Evolutionary conservation across 441 rosid species (phyloP).

Genomic region (Euphorbia celastroides): DNA sequence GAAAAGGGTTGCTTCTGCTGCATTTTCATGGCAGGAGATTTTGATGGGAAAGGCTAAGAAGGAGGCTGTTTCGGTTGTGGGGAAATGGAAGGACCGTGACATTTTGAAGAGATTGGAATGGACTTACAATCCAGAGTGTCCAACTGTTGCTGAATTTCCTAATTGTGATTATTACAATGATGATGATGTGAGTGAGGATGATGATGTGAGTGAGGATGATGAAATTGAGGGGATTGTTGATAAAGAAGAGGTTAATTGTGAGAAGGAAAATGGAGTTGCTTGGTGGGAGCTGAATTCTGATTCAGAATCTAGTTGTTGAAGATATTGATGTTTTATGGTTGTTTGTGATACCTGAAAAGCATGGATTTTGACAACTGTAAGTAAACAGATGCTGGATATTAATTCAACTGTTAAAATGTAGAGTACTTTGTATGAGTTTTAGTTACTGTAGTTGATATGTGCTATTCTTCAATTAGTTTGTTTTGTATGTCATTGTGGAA

Average conservation of each 20-base stretch:
- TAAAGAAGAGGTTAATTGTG: slow-evolving; percentile 23
- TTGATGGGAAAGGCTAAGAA: slow-evolving; percentile 82
- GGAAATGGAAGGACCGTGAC: slow-evolving; percentile 69
- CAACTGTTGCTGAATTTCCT: slow-evolving; percentile 23
- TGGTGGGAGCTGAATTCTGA: slow-evolving; percentile 69
- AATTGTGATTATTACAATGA: slow-evolving; percentile 17
- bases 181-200: no score
- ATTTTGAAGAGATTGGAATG: slow-evolving; percentile 68
- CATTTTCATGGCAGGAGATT: slow-evolving; percentile 78
- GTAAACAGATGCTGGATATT: not conserved
- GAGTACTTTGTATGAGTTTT: not conserved
- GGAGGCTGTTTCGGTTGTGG: slow-evolving; percentile 62
- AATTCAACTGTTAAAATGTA: not conserved
- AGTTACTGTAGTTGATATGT: not conserved
- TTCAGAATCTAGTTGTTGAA: slow-evolving; percentile 25
- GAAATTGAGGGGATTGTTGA: slow-evolving; percentile 23
- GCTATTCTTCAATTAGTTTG: not conserved
- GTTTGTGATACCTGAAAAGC: slow-evolving; percentile 2
- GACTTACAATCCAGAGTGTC: slow-evolving; percentile 53
- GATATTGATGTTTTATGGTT: slow-evolving; percentile 3
- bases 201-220: slow-evolving; percentile 26
- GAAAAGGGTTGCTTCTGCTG: slow-evolving; percentile 71
- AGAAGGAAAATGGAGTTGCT: slow-evolving; percentile 32
- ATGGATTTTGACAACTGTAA: not conserved
- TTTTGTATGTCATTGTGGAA: not conserved